Evolutionary conservation across 78 protist genomes (phyloP), one percentile per base, ranked within the genome.

Genomic region (Polysphondylium violaceum): DNA sequence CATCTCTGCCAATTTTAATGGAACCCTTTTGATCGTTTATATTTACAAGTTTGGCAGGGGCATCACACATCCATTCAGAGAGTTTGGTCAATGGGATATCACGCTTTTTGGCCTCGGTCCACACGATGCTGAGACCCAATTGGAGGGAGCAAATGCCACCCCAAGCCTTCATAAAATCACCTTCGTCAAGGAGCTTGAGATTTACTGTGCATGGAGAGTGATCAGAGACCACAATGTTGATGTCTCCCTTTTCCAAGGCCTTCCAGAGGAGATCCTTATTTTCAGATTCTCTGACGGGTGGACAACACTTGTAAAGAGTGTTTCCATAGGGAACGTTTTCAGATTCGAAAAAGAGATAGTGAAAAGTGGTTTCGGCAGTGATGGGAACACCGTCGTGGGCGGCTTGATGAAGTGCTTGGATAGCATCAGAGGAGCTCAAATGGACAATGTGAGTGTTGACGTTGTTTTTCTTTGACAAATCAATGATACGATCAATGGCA

Each of bases 131-230:
- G 3, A 87, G 47, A 35, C 95, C 88, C 7, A 87, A 51, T 67
- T 93, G 94, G 0, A 93, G 17, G 0, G 92, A 76, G 11, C 67
- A 31, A 8, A 87, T 76, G 7, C 96, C 96, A 33, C 93, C 93
- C 79, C 94, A 89, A 29, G 93, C 88, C 29, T 76, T 56, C 83
- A 79, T 76, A 8, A 93, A 93, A 50, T 93, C 96, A 23, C 93
- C 88, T 35, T 36, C 31, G 2, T 89, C 90, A 4, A 87, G 25
- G 14, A 60, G 33, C 50, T 87, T 87, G 21, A 87, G 47, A 31
- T 87, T 23, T 19, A 59, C 7, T 11, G 87, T 64, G 79, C 92
- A 93, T 68, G 96, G 92, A 23, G 94, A 93, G 55, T 93, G 96
- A 29, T 93, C 96, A 29, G 86, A 40, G 2, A 89, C 90, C 4